phyloP scores from a whole-genome alignment of 2,329 filamentous ascomycete genomes.

The Phoma sp. region DNA sequence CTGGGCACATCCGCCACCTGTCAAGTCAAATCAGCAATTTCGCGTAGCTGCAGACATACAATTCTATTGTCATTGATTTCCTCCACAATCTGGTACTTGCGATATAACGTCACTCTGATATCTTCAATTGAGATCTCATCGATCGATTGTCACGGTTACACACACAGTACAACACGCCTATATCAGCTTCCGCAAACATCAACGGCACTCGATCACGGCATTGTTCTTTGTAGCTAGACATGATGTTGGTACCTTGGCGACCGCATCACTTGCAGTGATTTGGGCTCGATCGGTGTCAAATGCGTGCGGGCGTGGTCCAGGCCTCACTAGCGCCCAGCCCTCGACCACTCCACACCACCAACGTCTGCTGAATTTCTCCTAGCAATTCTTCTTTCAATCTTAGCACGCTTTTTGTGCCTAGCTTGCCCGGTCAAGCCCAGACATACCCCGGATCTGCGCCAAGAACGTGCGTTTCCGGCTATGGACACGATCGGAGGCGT shows the following conservation, averaged over 20 bases:
- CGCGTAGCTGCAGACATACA: background rate
- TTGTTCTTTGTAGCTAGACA: background rate
- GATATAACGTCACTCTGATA: background rate
- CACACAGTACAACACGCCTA: background rate
- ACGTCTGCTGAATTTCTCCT: background rate
- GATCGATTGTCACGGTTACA: constrained; percentile 8
- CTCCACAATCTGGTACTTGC: background rate
- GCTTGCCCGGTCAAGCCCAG: background rate
- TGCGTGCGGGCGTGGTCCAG: constrained; percentile 9
- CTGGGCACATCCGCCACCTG: background rate
- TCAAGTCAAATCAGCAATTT: background rate
- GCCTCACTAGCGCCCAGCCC: constrained; percentile 9
- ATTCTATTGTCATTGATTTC: background rate
- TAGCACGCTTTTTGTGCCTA: constrained; percentile 3
- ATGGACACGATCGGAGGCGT: constrained; percentile 11
- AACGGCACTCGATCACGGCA: constrained; percentile 9
- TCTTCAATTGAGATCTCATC: background rate
- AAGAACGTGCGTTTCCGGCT: constrained; percentile 13
- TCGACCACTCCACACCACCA: constrained; percentile 2
- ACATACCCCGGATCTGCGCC: constrained; percentile 14
- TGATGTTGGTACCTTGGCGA: constrained; percentile 9
- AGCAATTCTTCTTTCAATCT: background rate
- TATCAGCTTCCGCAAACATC: constrained; percentile 9
- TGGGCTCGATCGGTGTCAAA: constrained; percentile 1
- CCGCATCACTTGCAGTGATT: background rate